Conservation (phyloP, 768 basidiomycete genomes). For the Lenzites betulinus region DNA sequence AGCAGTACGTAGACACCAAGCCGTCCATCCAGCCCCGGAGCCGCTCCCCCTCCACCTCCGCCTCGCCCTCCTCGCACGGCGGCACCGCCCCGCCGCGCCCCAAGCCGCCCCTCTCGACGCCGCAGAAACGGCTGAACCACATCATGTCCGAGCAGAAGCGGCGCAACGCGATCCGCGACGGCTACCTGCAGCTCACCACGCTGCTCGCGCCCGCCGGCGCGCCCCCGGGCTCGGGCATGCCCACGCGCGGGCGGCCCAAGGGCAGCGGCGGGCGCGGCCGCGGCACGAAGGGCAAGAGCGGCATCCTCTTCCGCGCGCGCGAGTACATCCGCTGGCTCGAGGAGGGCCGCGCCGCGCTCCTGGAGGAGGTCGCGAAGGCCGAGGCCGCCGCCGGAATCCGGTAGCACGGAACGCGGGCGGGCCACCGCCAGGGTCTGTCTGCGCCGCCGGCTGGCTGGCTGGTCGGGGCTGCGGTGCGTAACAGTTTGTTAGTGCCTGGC, state of each 20-base stretch:
- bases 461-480: too few species aligned
- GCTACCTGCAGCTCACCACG: constrained; percentile 83
- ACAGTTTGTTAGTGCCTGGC: too few species aligned
- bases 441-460: too few species aligned
- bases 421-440: too few species aligned
- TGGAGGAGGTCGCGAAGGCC: constrained; percentile 64
- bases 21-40: neutral
- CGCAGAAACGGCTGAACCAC: constrained; percentile 89
- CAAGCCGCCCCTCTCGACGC: constrained; percentile 75
- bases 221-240: constrained; percentile 65
- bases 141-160: constrained; percentile 95
- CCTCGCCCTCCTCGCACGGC: constrained; percentile 20
- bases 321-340: constrained; percentile 89
- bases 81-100: constrained; percentile 22
- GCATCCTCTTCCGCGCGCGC: constrained; percentile 83
- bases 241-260: constrained; percentile 78
- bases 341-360: constrained; percentile 72
- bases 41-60: constrained; percentile 18
- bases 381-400: constrained; percentile 68
- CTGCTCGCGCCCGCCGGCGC: constrained; percentile 81
- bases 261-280: constrained; percentile 61
- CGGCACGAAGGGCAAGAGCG: constrained; percentile 84
- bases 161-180: constrained; percentile 87
- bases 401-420: too few species aligned
- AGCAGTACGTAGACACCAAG: constrained; percentile 4